phyloP scores from a whole-genome alignment of 495 filamentous ascomycete genomes.

The Pyronema domesticum region DNA sequence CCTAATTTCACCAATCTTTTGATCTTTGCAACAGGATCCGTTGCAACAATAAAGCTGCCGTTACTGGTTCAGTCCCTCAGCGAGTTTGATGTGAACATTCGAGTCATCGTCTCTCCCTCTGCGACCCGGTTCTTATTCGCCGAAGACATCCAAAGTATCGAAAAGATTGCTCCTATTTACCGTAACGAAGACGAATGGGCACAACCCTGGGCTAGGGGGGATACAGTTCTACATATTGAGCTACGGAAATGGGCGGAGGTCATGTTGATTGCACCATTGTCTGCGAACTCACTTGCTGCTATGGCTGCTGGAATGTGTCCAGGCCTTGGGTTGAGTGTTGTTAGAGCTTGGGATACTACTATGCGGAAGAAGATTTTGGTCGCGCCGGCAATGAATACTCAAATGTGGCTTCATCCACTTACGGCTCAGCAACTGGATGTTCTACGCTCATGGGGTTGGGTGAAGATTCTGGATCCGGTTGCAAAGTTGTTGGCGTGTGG shows the following conservation, averaged over 20 bases:
- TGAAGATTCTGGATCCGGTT: slow-evolving; percentile 50
- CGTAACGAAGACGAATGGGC: slow-evolving; percentile 65
- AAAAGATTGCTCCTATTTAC: slow-evolving; percentile 29
- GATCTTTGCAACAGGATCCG: slow-evolving; percentile 56
- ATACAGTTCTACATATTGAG: slow-evolving; percentile 69
- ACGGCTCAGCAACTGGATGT: slow-evolving; percentile 51
- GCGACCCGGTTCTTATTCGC: slow-evolving; percentile 50
- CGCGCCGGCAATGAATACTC: slow-evolving; percentile 72
- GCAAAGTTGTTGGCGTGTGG: slow-evolving; percentile 67
- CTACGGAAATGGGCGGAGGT: slow-evolving; percentile 63
- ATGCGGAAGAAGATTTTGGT: slow-evolving; percentile 43
- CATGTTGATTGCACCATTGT: slow-evolving; percentile 60
- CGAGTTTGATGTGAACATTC: slow-evolving; percentile 46
- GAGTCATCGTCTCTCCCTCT: slow-evolving; percentile 54
- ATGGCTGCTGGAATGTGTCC: slow-evolving; percentile 49
- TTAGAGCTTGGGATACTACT: slow-evolving; percentile 79
- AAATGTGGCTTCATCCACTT: slow-evolving; percentile 76
- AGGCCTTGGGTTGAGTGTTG: slow-evolving; percentile 48
- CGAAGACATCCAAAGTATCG: slow-evolving; percentile 47
- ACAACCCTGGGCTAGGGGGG: slow-evolving; percentile 34
- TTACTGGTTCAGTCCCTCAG: slow-evolving; percentile 45
- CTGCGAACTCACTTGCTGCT: slow-evolving; percentile 68
- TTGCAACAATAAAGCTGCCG: slow-evolving; percentile 82
- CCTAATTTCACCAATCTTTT: slow-evolving; percentile 41
- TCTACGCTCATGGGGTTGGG: slow-evolving; percentile 46